Evolutionary conservation across 2,329 filamentous ascomycete genomes (phyloP), one percentile per base, ranked within the genome.

Genomic region (Pseudogymnoascus sp.): DNA sequence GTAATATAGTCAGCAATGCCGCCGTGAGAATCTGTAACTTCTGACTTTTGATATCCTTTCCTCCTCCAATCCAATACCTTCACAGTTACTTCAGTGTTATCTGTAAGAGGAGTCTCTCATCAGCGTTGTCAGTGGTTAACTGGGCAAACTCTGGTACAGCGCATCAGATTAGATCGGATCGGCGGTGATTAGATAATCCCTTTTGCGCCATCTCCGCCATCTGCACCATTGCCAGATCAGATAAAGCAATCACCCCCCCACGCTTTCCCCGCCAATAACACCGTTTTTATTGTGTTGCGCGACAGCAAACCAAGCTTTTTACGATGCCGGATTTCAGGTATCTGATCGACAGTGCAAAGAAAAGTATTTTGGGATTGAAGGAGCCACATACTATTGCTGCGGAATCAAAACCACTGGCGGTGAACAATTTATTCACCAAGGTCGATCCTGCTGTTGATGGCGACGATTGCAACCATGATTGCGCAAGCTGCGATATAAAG

Each of bases 391-490:
- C 21, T 45, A 29, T 2, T 8, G 41, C 10, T 3, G 31, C 4
- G 7, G 26, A 33, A 55, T 55, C 49, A 55, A 55, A 55, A 55
- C 7, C 49, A 5, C 65, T 65, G 8, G 63, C 64, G 5, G 61
- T 67, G 14, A 63, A 66, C 7, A 38, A 63, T 35, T 80, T 97
- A 8, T 97, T 97, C 74, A 78, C 86, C 61, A 84, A 83, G 68
- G 91, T 91, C 38, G 82, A 89, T 70, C 84, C 89, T n/a, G 80
- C 82, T 3, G 77, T 90, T 43, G 93, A 97, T 75, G 93, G 92
- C 66, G 90, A 95, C 41, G 92, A 92, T 67, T 97, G 94, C 74
- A 78, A 90, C 62, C 91, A 86, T 73, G 93, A 97, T 76, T 99
- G 93, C 78, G 84, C 85, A 23, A 86, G 80, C 66, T 97, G 94